Evolutionary conservation across 148 eudicot species (phyloP).

Genomic region (Arbutus unedo): DNA sequence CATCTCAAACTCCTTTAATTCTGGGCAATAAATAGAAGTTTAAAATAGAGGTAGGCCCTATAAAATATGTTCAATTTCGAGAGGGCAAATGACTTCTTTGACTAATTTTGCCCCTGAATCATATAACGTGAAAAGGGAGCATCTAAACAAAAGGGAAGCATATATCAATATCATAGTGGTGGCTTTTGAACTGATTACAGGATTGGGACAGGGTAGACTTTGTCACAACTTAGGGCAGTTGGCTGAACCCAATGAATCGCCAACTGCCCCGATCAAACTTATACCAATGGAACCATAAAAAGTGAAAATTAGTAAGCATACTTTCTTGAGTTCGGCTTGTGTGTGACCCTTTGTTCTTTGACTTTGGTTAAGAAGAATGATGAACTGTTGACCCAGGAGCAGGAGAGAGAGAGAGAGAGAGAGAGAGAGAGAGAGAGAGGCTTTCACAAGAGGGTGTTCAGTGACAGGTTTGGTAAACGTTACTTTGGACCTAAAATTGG

Average conservation of each 20-base stretch:
- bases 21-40: no score
- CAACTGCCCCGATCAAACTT: slow-evolving; percentile 15
- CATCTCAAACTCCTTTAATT: no score
- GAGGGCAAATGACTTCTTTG: no score
- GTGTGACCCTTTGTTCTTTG: slow-evolving; percentile 4
- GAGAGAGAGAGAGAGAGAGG: not conserved
- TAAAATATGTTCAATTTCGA: no score
- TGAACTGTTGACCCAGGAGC: not conserved
- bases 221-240: slow-evolving; percentile 19
- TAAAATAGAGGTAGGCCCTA: no score
- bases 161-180: no score
- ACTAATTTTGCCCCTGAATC: no score
- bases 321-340: not conserved
- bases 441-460: not conserved
- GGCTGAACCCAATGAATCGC: slow-evolving; percentile 4
- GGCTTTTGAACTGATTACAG: not conserved
- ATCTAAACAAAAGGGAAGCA: no score
- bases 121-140: no score
- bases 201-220: not conserved
- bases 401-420: not conserved
- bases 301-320: not conserved
- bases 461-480: not conserved
- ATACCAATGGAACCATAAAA: not conserved
- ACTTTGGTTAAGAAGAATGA: no score
- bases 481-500: no score